phyloP scores from a whole-genome alignment of 1,139 yeast genomes.

The Saccharomycopsis hybrid region DNA sequence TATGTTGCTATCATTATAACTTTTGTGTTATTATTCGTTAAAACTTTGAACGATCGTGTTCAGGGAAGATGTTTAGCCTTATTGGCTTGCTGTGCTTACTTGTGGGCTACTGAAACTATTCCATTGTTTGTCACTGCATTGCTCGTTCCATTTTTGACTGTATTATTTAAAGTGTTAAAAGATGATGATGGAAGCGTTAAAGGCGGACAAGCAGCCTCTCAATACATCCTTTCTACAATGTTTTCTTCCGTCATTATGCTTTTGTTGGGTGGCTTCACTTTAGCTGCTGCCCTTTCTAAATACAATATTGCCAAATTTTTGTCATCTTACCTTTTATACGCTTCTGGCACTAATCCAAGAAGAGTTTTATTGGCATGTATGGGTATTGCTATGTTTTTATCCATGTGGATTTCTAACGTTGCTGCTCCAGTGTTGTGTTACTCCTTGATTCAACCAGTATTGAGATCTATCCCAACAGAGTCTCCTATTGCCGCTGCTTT shows the following conservation, averaged over 20 bases:
- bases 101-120: conserved; percentile 93
- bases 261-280: conserved; percentile 84
- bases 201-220: conserved; percentile 63
- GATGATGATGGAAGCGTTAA: conserved; percentile 46
- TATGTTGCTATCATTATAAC: conserved; percentile 33
- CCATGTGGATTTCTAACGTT: conserved; percentile 96
- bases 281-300: conserved; percentile 90
- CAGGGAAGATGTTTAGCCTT: conserved; percentile 82
- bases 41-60: conserved; percentile 55
- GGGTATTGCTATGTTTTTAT: conserved; percentile 76
- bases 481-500: conserved; percentile 77
- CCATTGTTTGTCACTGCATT: conserved; percentile 84
- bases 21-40: conserved; percentile 41
- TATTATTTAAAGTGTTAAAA: conserved; percentile 64
- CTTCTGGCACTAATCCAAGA: conserved; percentile 83
- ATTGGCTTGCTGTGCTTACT: conserved; percentile 65
- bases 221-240: conserved; percentile 76
- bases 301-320: conserved; percentile 81
- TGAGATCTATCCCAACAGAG: conserved; percentile 73
- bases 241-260: conserved; percentile 93
- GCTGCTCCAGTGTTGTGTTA: conserved; percentile 93
- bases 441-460: conserved; percentile 82
- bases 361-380: conserved; percentile 70
- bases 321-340: conserved; percentile 71
- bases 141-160: conserved; percentile 73